Evolutionary conservation across 2,329 filamentous ascomycete genomes (phyloP).

Genomic region (Fusarium protoensiforme): DNA sequence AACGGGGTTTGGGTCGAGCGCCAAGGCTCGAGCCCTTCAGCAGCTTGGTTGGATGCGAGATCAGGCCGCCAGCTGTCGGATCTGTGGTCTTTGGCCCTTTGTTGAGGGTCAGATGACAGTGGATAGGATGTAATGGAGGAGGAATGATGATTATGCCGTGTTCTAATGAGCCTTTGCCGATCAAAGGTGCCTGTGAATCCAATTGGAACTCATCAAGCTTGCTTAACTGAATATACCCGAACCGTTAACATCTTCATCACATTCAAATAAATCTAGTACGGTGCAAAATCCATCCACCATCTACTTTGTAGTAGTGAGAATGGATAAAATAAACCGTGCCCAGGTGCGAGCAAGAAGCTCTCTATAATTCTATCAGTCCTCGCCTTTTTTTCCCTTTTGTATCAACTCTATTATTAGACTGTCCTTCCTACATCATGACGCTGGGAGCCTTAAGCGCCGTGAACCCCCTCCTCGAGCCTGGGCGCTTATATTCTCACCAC

Average conservation of each 20-base stretch:
- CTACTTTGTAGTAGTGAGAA: too few species aligned
- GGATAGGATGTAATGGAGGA: not conserved
- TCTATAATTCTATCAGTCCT: too few species aligned
- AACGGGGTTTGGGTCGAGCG: conserved; percentile 10
- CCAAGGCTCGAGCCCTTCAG: conserved; percentile 34
- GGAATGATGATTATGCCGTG: too few species aligned
- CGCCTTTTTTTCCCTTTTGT: too few species aligned
- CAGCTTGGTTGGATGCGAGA: conserved; percentile 36
- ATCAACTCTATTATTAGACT: too few species aligned
- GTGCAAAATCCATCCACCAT: too few species aligned
- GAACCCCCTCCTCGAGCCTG: not conserved
- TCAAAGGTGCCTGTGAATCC: not conserved
- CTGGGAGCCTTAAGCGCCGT: not conserved
- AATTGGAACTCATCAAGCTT: not conserved
- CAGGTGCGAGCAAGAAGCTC: too few species aligned
- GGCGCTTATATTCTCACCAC: not conserved
- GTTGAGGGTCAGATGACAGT: not conserved
- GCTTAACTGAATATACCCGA: too few species aligned
- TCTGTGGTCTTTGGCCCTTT: conserved; percentile 34
- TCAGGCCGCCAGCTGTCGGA: conserved; percentile 26
- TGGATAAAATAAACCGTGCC: too few species aligned
- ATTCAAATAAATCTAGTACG: too few species aligned
- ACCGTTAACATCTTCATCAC: too few species aligned
- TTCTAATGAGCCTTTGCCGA: not conserved
- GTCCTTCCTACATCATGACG: not conserved